phyloP scores from a whole-genome alignment of 164 flowering plant species.

The Saururus chinensis region DNA sequence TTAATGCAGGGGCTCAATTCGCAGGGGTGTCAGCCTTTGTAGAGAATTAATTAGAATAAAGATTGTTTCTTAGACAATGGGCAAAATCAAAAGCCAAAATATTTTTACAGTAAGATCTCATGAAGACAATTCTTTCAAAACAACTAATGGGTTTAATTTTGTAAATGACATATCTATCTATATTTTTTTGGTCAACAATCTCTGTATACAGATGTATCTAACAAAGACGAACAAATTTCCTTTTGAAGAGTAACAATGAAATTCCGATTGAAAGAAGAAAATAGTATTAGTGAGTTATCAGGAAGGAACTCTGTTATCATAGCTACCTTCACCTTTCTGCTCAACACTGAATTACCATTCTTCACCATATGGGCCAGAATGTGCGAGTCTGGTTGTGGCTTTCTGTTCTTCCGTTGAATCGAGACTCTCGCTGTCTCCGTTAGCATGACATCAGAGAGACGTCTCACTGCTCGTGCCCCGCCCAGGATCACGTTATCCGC shows the following conservation, averaged over 20 bases:
- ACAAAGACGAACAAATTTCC: slow-evolving; percentile 37
- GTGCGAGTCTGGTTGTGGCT: slow-evolving; percentile 40
- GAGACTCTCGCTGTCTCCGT: slow-evolving; percentile 49
- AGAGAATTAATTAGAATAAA: no score
- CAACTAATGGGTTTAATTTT: no score
- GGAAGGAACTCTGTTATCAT: slow-evolving; percentile 28
- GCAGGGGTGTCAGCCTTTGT: no score
- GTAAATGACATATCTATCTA: no score
- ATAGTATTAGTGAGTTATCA: slow-evolving; percentile 22
- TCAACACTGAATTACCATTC: slow-evolving; percentile 19
- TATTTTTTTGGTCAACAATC: slow-evolving; percentile 30
- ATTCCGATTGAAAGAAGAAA: neutral
- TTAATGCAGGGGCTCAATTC: no score
- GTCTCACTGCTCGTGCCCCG: slow-evolving; percentile 52
- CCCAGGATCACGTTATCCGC: slow-evolving; percentile 37
- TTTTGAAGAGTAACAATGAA: slow-evolving; percentile 18
- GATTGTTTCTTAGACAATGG: no score
- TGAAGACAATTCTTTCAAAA: no score
- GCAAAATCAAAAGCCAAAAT: no score
- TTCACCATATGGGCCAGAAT: slow-evolving; percentile 45
- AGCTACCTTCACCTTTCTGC: slow-evolving; percentile 23
- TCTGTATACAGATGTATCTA: slow-evolving; percentile 46
- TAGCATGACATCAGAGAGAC: slow-evolving; percentile 45
- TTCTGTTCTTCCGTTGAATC: slow-evolving; percentile 49
- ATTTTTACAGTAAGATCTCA: no score